Conservation (phyloP, 140 eudicot species). For the Ambrosia hybrid region DNA sequence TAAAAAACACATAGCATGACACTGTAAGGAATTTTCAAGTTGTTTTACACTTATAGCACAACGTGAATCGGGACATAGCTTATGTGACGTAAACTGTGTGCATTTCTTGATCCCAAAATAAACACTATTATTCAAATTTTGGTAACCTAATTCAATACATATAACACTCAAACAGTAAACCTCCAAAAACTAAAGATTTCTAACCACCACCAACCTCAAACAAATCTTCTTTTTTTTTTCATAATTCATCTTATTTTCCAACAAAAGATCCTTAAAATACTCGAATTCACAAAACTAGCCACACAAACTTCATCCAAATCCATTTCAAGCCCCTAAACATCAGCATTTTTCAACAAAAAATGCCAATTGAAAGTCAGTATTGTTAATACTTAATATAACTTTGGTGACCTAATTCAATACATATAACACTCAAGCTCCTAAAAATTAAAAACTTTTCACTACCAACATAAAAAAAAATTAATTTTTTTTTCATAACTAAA, state of each 20-base stretch:
- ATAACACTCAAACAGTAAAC: not conserved
- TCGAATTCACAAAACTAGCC: not conserved
- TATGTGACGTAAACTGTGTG: not conserved
- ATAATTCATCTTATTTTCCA: not conserved
- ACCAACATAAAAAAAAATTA: too few relatives aligned
- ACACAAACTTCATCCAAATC: not conserved
- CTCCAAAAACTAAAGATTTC: slow-evolving; percentile 10
- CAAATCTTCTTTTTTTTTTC: not conserved
- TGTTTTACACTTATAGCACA: not conserved
- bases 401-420: not conserved
- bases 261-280: not conserved
- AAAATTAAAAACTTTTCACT: not conserved
- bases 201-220: not conserved
- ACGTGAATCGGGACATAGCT: not conserved
- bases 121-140: not conserved
- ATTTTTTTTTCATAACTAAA: too few relatives aligned
- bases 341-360: not conserved
- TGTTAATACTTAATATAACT: not conserved
- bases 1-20: not conserved
- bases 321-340: not conserved
- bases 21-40: too few relatives aligned
- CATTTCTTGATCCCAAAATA: not conserved
- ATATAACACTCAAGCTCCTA: not conserved
- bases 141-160: not conserved
- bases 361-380: not conserved